Base-by-base conservation (phyloP, 208 protist species). In the Leptomonas pyrrhocoris region DNA sequence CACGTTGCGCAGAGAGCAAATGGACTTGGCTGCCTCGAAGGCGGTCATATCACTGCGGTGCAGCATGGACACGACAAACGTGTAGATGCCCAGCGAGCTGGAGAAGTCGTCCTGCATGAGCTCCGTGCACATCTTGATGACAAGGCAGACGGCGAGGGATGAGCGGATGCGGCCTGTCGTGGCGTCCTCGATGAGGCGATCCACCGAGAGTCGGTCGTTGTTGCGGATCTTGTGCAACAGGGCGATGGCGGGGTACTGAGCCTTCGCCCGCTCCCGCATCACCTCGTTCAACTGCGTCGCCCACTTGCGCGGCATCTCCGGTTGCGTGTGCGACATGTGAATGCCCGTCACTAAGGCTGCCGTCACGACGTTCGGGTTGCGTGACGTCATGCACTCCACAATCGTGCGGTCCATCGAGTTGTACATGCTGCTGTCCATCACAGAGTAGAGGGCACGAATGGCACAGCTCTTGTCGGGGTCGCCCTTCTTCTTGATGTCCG, bases 261-360 rank as follows among this genome's bases (percentile, higher is more conserved):
- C 95, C 92, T 98, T 98, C 38, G 73, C 80, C 68, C 86, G 81
- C 27, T 76, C 86, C 38, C 88, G 88, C 61, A 97, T 69, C 36
- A 97, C 89, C 70, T 98, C 93, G 69, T 86, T 92, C 48, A 99
- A 81, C 85, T 99, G 98, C 67, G 88, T 94, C 16, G 86, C 80
- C 98, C 98, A 99, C 55, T 96, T 93, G 59, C 92, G 94, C 13
- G 98, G 93, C 73, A 98, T 84, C 18, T 97, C 93, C 18, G 81
- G 76, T 57, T 91, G 69, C 15, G 54, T 78, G 57, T 89, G 68
- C 19, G 98, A 89, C 58, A 99, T 93, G 85, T 99, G 98, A 25
- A 98, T 89, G 63, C 94, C 97, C 0, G 98, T 98, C n/a, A 99
- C 94, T 1, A 99, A 81, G n/a, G 98, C 98, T 15, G 98, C 93